Percentiles rank a stretch among this genome's conserved stretches.
Evolutionary conservation across 257 asterid species (phyloP).

Genomic region (Solanum tarapatanum): DNA sequence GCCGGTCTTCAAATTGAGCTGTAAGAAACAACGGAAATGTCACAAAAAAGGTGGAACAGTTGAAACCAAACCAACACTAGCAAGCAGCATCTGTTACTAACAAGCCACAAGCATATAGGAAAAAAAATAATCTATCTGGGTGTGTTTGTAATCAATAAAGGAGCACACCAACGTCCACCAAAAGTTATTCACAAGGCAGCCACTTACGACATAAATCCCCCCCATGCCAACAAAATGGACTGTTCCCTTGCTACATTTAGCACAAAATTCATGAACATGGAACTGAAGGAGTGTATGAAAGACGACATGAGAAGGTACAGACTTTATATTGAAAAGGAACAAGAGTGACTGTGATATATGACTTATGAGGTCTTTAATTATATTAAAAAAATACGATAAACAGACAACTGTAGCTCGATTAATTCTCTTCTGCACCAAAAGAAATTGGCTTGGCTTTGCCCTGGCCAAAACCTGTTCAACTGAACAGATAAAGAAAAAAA

Average conservation of each 20-base stretch:
- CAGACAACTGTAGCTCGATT: neutral
- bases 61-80: neutral
- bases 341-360: neutral
- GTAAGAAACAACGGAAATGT: neutral
- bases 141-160: neutral
- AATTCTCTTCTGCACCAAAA: neutral
- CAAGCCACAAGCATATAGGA: neutral
- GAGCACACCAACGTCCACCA: neutral
- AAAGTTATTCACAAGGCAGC: neutral
- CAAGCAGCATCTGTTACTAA: neutral
- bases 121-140: neutral
- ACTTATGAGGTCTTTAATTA: neutral
- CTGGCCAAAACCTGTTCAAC: neutral
- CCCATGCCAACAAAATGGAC: neutral
- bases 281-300: neutral
- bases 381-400: neutral
- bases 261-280: neutral
- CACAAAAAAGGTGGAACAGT: neutral
- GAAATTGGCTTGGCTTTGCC: neutral
- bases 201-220: neutral
- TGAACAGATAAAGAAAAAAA: neutral
- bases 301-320: neutral
- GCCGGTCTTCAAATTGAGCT: conserved; percentile 35
- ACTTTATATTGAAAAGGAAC: neutral
- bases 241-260: neutral